Conservation (phyloP, 2,329 filamentous ascomycete species). For the Talaromyces funiculosus region DNA sequence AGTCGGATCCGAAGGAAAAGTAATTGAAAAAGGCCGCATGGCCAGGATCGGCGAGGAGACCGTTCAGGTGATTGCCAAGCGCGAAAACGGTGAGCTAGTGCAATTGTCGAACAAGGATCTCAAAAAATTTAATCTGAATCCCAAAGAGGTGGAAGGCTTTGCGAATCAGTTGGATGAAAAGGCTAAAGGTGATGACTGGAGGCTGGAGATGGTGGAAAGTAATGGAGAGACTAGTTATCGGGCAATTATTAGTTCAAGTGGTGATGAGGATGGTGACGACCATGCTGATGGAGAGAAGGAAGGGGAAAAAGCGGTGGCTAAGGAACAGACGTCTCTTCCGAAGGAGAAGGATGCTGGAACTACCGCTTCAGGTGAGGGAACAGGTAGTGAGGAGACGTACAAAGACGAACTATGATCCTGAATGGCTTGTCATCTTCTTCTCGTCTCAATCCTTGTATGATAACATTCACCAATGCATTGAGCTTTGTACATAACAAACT, state of each 20-base stretch:
- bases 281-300: not conserved
- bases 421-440: not conserved
- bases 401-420: constrained; percentile 14
- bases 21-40: constrained; percentile 54
- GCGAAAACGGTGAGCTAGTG: constrained; percentile 58
- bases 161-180: constrained; percentile 62
- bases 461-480: not conserved
- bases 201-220: constrained; percentile 70
- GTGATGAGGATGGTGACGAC: constrained; percentile 36
- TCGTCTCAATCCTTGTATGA: not conserved
- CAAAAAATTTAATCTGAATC: constrained; percentile 60
- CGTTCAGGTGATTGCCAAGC: constrained; percentile 46
- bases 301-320: not conserved
- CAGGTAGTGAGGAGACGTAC: constrained; percentile 20
- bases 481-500: not conserved
- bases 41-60: constrained; percentile 47
- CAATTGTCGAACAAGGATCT: constrained; percentile 62
- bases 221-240: constrained; percentile 61
- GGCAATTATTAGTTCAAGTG: constrained; percentile 60
- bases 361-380: constrained; percentile 18
- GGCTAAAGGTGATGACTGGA: constrained; percentile 70
- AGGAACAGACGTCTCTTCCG: not conserved
- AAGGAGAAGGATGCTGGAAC: constrained; percentile 14
- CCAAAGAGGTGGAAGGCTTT: constrained; percentile 63
- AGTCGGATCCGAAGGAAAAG: constrained; percentile 51